A percentile compares a stretch with the other conserved stretches of the same genome.
Evolutionary conservation across 805 yeast species (phyloP).

Genomic region (Pichia membranifaciens): DNA sequence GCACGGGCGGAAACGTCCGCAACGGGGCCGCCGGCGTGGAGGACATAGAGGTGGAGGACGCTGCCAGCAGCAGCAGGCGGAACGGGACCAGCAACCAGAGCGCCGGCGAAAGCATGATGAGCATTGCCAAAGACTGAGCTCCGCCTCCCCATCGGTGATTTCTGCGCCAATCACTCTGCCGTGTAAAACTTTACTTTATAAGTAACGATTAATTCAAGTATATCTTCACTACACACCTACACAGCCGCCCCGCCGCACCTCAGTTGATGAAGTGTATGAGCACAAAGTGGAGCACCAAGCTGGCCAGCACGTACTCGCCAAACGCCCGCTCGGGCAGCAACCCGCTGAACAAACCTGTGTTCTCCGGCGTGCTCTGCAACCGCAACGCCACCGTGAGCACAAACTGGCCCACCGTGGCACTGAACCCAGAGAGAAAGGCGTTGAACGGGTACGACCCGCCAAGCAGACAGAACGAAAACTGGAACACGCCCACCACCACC

Average conservation of each 20-base stretch:
- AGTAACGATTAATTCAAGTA: too few relatives aligned
- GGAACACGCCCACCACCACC: slow-evolving; percentile 68
- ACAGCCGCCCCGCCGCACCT: slow-evolving; percentile 1
- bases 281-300: slow-evolving; percentile 82
- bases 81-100: slow-evolving; percentile 18
- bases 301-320: slow-evolving; percentile 84
- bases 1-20: slow-evolving; percentile 10
- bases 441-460: slow-evolving; percentile 94
- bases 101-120: slow-evolving; percentile 32
- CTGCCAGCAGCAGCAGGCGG: not conserved
- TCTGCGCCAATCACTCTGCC: not conserved
- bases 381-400: slow-evolving; percentile 81
- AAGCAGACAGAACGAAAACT: slow-evolving; percentile 68
- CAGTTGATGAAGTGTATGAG: slow-evolving; percentile 87
- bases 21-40: slow-evolving; percentile 11
- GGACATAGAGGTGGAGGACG: slow-evolving; percentile 5
- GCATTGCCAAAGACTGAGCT: slow-evolving; percentile 20
- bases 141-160: not conserved
- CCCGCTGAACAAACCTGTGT: slow-evolving; percentile 20
- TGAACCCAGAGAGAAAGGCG: slow-evolving; percentile 91
- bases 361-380: slow-evolving; percentile 49
- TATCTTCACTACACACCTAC: not conserved
- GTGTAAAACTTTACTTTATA: slow-evolving; percentile 6
- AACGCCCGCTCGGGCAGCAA: slow-evolving; percentile 51
- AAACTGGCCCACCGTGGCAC: slow-evolving; percentile 90